Evolutionary conservation across 257 asterid genomes (phyloP).

Genomic region (Eustoma russellianum): DNA sequence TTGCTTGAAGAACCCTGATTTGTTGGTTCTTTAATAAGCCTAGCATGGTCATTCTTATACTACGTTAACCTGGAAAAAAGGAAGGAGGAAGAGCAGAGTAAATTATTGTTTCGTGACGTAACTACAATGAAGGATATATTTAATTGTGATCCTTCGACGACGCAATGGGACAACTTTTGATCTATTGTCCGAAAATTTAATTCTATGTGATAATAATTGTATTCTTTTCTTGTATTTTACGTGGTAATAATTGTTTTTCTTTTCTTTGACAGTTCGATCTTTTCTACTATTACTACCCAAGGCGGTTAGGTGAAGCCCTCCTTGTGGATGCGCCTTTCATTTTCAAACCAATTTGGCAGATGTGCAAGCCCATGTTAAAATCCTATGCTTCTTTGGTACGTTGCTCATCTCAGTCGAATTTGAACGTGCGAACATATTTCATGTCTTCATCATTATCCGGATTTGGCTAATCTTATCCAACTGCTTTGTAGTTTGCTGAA

Average conservation of each 20-base stretch:
- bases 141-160: too few relatives aligned
- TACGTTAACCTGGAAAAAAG: too few relatives aligned
- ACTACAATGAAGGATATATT: too few relatives aligned
- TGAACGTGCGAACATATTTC: not conserved
- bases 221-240: not conserved
- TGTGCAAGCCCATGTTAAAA: conserved; percentile 63
- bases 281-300: conserved; percentile 80
- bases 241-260: not conserved
- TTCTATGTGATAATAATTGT: too few relatives aligned
- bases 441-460: not conserved
- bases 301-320: conserved; percentile 65
- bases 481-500: not conserved
- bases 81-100: too few relatives aligned
- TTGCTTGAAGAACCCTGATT: too few relatives aligned
- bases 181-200: too few relatives aligned
- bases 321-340: conserved; percentile 88
- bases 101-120: too few relatives aligned
- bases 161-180: too few relatives aligned
- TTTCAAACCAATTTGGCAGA: conserved; percentile 88
- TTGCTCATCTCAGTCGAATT: not conserved
- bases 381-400: conserved; percentile 88
- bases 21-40: too few relatives aligned
- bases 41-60: too few relatives aligned
- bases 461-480: not conserved
- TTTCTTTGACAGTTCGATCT: conserved; percentile 61